Base-by-base conservation (phyloP, 2,329 filamentous ascomycete species). In the Fusarium sublunatum region DNA sequence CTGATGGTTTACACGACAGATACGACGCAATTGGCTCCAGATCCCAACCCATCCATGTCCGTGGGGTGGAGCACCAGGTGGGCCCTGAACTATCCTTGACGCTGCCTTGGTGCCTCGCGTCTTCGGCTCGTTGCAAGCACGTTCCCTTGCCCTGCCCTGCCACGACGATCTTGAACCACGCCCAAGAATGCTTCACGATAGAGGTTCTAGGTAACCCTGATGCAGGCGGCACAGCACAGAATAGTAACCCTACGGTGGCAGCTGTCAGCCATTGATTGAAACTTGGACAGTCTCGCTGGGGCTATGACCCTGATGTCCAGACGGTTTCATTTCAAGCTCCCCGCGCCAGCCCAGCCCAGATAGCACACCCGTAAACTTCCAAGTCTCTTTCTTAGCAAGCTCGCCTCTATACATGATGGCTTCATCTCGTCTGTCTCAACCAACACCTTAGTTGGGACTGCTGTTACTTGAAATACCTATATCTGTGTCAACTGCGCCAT, bases 31-130 rank as follows among this genome's bases (percentile, higher is more conserved):
- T 66, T 64, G 63, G 63, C 28, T 47, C 58, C 38, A 42, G 53
- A 26, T 46, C 53, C 62, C 11, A 25, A 22, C 42, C 19, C 48
- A 26, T n/a, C 31, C 31, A 31, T 15, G 22, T 11, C 31, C 19
- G 19, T 19, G 3, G 31, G 38, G 34, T 65, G 61, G 61, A 39
- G 51, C 52, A 44, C 8, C 13, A 39, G 26, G 53, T 53, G 62
- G 53, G 13, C 29, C 44, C 41, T 48, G 39, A 42, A 34, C 7
- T 6, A 34, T 34, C 45, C 45, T 49, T 49, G 19, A 19, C 3
- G 49, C 38, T 60, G 62, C 53, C 58, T 66, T 60, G 58, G 62
- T 66, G 62, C 53, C 58, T 65, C 62, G 62, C 51, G 53, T 66
- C 31, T 34, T 19, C 12, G 31, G 13, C 42, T 53, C 43, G 56